phyloP scores from a whole-genome alignment of 139 green algal genomes.

The Chloropicon primus region DNA sequence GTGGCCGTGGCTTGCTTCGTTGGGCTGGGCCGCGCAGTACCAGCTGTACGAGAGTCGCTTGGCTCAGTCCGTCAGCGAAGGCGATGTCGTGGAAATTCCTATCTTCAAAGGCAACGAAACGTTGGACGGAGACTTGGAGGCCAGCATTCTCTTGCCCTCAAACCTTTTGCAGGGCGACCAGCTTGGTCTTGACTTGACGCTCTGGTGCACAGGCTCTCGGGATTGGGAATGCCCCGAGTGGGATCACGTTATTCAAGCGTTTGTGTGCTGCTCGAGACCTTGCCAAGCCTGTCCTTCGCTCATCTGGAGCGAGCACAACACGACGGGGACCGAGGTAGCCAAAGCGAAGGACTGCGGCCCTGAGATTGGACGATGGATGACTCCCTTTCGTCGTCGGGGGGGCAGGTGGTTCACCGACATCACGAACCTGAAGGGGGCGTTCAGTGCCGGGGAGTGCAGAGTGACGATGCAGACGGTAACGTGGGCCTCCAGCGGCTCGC shows the following conservation, averaged over 20 bases:
- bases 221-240: conserved; percentile 31
- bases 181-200: neutral
- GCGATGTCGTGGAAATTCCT: neutral
- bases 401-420: conserved; percentile 38
- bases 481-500: conserved; percentile 29
- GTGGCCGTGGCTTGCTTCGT: neutral
- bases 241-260: conserved; percentile 41
- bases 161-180: neutral
- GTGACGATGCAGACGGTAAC: conserved; percentile 16
- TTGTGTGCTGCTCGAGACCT: conserved; percentile 24
- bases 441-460: neutral
- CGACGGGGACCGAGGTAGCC: too few relatives aligned
- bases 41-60: neutral
- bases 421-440: conserved; percentile 10
- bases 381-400: conserved; percentile 32
- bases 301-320: conserved; percentile 8
- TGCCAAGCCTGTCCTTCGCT: conserved; percentile 22
- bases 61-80: too few relatives aligned
- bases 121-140: neutral
- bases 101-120: neutral
- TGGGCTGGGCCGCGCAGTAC: neutral
- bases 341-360: conserved; percentile 20
- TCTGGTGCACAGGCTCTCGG: neutral
- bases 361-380: conserved; percentile 43
- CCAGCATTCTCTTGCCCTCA: too few relatives aligned